Conservation (phyloP, 768 basidiomycete species). For the Lyophyllum decastes region DNA sequence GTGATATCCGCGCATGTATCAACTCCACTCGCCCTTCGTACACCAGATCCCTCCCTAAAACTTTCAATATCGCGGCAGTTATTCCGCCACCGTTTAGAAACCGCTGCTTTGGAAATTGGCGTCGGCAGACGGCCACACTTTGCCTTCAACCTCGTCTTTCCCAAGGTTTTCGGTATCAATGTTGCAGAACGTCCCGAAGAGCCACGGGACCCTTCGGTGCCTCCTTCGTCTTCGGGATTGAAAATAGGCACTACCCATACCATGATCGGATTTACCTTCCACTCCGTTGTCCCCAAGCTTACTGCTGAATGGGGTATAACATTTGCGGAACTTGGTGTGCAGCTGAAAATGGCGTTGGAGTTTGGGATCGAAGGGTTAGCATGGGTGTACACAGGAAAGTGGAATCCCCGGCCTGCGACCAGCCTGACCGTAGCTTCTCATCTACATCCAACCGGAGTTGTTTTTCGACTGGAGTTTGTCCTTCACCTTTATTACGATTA, state of each 20-base stretch:
- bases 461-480: conserved; percentile 59
- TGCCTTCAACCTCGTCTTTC: conserved; percentile 44
- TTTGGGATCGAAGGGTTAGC: conserved; percentile 45
- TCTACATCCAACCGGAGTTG: conserved; percentile 47
- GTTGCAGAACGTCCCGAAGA: conserved; percentile 17
- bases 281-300: conserved; percentile 47
- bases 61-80: conserved; percentile 51
- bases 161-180: conserved; percentile 37
- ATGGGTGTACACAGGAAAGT: conserved; percentile 46
- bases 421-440: conserved; percentile 47
- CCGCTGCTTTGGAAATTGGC: conserved; percentile 45
- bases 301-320: conserved; percentile 52
- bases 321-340: conserved; percentile 56
- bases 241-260: conserved; percentile 46
- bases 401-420: conserved; percentile 42
- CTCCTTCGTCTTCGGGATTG: conserved; percentile 55
- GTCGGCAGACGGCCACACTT: conserved; percentile 35
- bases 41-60: conserved; percentile 39
- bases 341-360: conserved; percentile 51
- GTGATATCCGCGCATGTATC: conserved; percentile 38
- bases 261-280: conserved; percentile 50
- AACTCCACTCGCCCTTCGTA: conserved; percentile 32
- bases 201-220: conserved; percentile 15
- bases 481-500: conserved; percentile 8
- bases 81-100: conserved; percentile 47